phyloP scores from a whole-genome alignment of 257 asterid genomes.

The Salvia miltiorrhiza region DNA sequence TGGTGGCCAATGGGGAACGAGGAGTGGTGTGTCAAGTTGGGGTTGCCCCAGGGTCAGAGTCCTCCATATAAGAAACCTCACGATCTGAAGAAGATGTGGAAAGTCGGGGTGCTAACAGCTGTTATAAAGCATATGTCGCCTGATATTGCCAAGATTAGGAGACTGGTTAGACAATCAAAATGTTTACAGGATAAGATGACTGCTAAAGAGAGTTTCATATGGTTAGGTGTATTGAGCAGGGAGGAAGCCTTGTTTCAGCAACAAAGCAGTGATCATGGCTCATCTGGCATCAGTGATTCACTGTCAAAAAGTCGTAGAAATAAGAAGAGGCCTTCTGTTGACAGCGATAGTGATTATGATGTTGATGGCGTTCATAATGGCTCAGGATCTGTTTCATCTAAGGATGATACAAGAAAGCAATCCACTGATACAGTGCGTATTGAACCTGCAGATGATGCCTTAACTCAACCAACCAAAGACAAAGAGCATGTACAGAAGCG shows the following conservation, averaged over 20 bases:
- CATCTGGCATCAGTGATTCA: conserved; percentile 59
- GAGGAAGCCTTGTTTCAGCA: conserved; percentile 64
- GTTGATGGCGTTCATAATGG: conserved; percentile 8
- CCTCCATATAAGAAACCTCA: conserved; percentile 66
- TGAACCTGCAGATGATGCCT: conserved; percentile 1
- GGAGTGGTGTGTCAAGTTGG: conserved; percentile 44
- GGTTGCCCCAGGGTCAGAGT: conserved; percentile 38
- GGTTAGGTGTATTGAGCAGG: conserved; percentile 69
- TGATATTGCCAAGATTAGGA: conserved; percentile 42
- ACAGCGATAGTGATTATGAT: conserved; percentile 65
- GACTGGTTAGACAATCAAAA: conserved; percentile 43
- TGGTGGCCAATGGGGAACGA: conserved; percentile 68
- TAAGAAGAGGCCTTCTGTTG: conserved; percentile 47
- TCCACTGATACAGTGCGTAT: conserved; percentile 11
- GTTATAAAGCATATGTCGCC: conserved; percentile 59
- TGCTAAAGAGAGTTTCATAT: conserved; percentile 61
- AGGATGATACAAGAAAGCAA: conserved; percentile 41
- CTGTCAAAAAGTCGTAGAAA: conserved; percentile 38
- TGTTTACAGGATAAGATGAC: conserved; percentile 60
- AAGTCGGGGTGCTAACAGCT: conserved; percentile 45
- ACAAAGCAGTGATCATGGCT: conserved; percentile 69
- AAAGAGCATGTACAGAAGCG: conserved; percentile 27
- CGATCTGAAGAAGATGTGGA: conserved; percentile 54
- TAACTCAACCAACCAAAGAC: conserved; percentile 29
- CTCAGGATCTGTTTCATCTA: conserved; percentile 43